Evolutionary conservation across 805 yeast genomes (phyloP), one percentile per base, ranked within the genome.

Genomic region (Clavispora carvajalis): DNA sequence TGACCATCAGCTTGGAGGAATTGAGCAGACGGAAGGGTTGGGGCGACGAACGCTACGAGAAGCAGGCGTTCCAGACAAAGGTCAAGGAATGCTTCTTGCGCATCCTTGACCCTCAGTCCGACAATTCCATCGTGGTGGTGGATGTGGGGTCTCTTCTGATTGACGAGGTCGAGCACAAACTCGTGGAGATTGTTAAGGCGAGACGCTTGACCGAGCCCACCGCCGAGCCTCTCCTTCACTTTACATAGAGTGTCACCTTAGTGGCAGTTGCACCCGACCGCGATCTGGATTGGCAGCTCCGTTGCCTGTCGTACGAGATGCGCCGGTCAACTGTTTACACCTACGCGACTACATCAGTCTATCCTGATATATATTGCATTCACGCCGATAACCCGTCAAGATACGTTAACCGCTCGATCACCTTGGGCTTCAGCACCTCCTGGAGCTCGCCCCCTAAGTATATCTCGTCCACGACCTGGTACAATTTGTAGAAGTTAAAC

Each of bases 31-130:
- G 98, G 40, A 79, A 78, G 9, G 95, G 95, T 1, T 93, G 85
- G 69, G 99, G 99, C 11, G 84, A 80, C n/a, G 99, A 93, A 60
- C 67, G 96, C 39, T 93, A 93, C 62, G 99, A 93, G 59, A 74
- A 73, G 21, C 58, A 61, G 4, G 79, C 74, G 36, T 85, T 93
- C 55, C 99, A 93, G 57, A 59, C 63, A n/a, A 67, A 66, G 28
- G 99, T 93, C 3, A 76, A 79, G 44, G 33, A 53, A 8, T 68
- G 79, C 45, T 93, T 90, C 55, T 64, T 71, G 40, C 47, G 58
- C 16, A 66, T 82, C 31, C 67, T 77, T 33, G 43, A 46, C 2
- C 47, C 48, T 2, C 52, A 43, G 1, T 47, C 58, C 2, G 66
- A 63, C 29, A 49, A 60, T 10, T 39, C 67, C 12, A 62, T 71